Conservation (phyloP, 169 alveolate genomes). For the Perkinsus olseni region DNA sequence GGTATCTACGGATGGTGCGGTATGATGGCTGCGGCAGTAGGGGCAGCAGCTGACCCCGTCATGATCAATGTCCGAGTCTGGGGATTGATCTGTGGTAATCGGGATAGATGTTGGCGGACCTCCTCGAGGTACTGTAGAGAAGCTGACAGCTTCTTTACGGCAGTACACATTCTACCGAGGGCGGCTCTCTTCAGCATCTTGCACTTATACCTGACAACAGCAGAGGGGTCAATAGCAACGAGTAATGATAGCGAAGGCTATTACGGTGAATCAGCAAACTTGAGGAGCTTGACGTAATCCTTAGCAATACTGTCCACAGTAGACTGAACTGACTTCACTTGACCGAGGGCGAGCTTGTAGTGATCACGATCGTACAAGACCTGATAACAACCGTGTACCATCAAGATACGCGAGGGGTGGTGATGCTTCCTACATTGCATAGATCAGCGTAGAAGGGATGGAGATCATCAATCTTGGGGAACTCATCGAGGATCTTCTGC, state of each 20-base stretch:
- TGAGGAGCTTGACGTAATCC: conserved; percentile 91
- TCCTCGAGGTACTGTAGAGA: conserved; percentile 93
- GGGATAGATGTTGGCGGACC: conserved; percentile 91
- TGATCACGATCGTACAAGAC: conserved; percentile 97
- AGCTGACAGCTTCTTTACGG: conserved; percentile 84
- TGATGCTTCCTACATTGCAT: conserved; percentile 59
- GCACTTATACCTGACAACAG: conserved; percentile 60
- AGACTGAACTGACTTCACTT: conserved; percentile 82
- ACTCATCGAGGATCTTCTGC: conserved; percentile 76
- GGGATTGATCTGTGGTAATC: conserved; percentile 95
- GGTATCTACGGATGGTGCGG: conserved; percentile 68
- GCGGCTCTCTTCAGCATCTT: conserved; percentile 96
- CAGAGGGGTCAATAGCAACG: background rate
- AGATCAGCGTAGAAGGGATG: conserved; percentile 98
- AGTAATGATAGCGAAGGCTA: background rate
- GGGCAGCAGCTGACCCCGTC: background rate
- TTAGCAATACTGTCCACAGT: conserved; percentile 86
- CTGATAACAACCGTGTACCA: no score
- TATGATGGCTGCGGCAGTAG: conserved; percentile 7
- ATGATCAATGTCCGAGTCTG: conserved; percentile 34
- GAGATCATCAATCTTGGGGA: conserved; percentile 96
- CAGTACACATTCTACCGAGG: conserved; percentile 95
- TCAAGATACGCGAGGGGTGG: no score
- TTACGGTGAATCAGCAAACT: conserved; percentile 90
- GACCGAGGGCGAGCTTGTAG: conserved; percentile 97